Percentiles rank a stretch among this genome's conserved stretches.
Conservation (phyloP, 306 rosid species). For the Canavalia gladiata region DNA sequence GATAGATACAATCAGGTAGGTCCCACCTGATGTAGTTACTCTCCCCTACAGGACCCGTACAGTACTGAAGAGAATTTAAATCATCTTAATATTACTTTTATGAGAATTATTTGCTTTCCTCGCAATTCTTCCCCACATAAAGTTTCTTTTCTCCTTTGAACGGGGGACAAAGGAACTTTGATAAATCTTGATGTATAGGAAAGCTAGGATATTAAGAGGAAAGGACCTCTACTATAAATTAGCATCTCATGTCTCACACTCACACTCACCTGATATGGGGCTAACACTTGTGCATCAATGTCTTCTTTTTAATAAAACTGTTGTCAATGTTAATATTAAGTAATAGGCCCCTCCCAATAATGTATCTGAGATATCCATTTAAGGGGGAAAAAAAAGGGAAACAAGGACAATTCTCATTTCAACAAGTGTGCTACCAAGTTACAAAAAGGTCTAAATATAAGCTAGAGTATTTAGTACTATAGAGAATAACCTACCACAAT, state of each 20-base stretch:
- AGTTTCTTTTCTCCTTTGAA: constrained; percentile 12
- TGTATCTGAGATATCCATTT: constrained; percentile 22
- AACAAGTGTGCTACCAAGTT: constrained; percentile 35
- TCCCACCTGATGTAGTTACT: constrained; percentile 14
- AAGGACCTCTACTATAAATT: constrained; percentile 11
- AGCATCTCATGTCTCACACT: neutral
- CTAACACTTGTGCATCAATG: neutral
- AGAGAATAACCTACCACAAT: constrained; percentile 82
- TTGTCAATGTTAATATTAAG: neutral
- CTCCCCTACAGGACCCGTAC: constrained; percentile 16
- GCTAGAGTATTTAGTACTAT: constrained; percentile 28
- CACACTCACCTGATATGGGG: neutral
- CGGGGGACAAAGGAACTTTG: neutral
- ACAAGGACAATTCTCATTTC: constrained; percentile 18
- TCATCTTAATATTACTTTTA: neutral
- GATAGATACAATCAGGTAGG: neutral
- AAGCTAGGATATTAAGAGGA: constrained; percentile 3
- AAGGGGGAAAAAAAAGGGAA: neutral
- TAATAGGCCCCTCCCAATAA: constrained; percentile 8
- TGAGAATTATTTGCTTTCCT: constrained; percentile 20
- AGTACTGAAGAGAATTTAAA: constrained; percentile 28
- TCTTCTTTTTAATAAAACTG: constrained; percentile 17
- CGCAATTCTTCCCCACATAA: neutral
- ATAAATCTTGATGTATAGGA: constrained; percentile 9
- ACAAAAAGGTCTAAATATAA: constrained; percentile 37